These are phyloP conservation scores for Leptodontidium sp. DNA, from an alignment of 2,329 filamentous ascomycete genomes.

Conservation along the genomic window DNA sequence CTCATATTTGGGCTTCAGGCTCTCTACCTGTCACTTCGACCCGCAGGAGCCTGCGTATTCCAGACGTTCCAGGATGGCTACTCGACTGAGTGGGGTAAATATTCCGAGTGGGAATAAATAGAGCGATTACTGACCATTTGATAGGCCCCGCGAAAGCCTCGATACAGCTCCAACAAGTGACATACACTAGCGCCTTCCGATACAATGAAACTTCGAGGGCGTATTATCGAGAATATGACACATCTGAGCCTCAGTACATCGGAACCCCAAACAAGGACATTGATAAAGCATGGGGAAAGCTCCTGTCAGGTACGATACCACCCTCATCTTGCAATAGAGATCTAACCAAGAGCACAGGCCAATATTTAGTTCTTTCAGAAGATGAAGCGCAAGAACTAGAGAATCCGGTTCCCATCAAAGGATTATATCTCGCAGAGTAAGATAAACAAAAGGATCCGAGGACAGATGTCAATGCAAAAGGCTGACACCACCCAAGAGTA, in stretches of 20 bases:
- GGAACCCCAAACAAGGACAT: constrained; percentile 33
- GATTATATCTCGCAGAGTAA: constrained; percentile 34
- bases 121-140: background rate
- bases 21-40: constrained; percentile 13
- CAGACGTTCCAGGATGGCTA: constrained; percentile 17
- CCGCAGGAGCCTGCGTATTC: background rate
- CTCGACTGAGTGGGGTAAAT: constrained; percentile 27
- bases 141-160: constrained; percentile 22
- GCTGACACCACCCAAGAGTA: constrained; percentile 23
- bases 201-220: constrained; percentile 32
- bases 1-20: constrained; percentile 19
- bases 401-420: constrained; percentile 21
- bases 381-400: constrained; percentile 32
- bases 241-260: constrained; percentile 30
- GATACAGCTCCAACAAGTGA: constrained; percentile 30
- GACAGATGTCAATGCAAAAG: background rate
- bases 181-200: constrained; percentile 36
- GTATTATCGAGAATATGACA: constrained; percentile 33
- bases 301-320: constrained; percentile 30
- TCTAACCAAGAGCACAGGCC: constrained; percentile 18
- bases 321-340: background rate
- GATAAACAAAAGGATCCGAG: constrained; percentile 1
- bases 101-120: background rate
- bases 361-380: constrained; percentile 33
- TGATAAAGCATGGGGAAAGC: constrained; percentile 35